Conservation (phyloP, 2,329 filamentous ascomycete genomes). For the Fusarium fracticaudum region DNA sequence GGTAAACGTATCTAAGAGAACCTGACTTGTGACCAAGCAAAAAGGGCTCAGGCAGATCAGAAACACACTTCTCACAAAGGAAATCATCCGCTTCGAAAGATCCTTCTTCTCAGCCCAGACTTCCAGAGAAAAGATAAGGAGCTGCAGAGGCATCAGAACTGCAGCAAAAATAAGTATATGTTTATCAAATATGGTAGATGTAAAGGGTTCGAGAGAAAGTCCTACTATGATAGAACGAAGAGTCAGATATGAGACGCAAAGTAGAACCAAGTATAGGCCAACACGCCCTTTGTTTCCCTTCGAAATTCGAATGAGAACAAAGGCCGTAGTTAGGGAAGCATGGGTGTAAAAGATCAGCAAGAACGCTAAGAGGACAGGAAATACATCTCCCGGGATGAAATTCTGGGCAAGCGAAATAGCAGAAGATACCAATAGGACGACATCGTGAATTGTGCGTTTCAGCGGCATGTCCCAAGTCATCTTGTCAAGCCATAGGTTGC, state of each 20-base stretch:
- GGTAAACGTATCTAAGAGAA: accelerated
- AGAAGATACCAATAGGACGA: background rate
- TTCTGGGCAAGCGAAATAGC: accelerated
- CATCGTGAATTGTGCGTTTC: background rate
- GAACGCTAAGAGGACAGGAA: no score
- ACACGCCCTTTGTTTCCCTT: background rate
- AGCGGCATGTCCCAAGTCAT: accelerated
- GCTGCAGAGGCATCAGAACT: accelerated
- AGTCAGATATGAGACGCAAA: background rate
- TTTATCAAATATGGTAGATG: accelerated
- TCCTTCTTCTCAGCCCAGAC: background rate
- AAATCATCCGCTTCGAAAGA: background rate
- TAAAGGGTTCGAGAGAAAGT: accelerated
- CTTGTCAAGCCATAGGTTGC: background rate
- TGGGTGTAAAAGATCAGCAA: accelerated
- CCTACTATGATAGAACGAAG: background rate
- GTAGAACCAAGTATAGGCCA: background rate
- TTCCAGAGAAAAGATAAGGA: background rate
- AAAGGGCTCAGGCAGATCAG: background rate
- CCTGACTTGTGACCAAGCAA: accelerated
- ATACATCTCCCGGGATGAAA: no score
- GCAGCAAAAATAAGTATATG: background rate
- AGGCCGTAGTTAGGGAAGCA: background rate
- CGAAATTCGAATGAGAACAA: background rate
- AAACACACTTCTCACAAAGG: accelerated